Conservation (phyloP, 23 red algal genomes). For the Gracilaria caudata region DNA sequence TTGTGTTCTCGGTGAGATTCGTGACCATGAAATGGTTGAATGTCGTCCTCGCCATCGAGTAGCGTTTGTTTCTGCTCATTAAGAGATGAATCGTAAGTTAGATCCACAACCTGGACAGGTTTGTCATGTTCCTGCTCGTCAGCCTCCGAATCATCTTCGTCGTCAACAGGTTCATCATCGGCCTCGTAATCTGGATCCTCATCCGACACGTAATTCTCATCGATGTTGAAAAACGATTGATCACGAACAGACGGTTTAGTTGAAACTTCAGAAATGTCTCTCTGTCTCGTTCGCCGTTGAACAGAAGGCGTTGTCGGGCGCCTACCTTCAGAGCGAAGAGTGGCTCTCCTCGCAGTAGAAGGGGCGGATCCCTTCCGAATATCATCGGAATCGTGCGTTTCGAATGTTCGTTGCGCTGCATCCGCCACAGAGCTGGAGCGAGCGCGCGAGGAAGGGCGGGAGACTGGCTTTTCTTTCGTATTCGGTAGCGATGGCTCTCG, state of each 20-base stretch:
- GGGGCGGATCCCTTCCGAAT: neutral
- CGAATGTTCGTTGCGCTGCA: neutral
- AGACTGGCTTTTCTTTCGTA: neutral
- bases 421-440: neutral
- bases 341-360: neutral
- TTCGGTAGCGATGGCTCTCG: neutral
- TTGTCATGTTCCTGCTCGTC: neutral
- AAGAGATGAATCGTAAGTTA: neutral
- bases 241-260: neutral
- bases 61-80: neutral
- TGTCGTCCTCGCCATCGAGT: neutral
- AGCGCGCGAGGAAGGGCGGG: neutral
- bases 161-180: constrained; percentile 15
- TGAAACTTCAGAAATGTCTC: neutral
- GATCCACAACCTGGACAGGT: neutral
- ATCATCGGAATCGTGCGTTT: neutral
- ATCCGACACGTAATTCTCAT: constrained; percentile 13
- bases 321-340: neutral
- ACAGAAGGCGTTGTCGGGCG: neutral
- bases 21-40: neutral
- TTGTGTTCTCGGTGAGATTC: neutral
- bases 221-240: constrained; percentile 3
- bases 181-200: constrained; percentile 7
- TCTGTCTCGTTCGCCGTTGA: neutral
- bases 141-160: neutral